These are phyloP conservation scores for Starmerella roubikii DNA, from an alignment of 805 yeast genomes.

Conservation along the genomic window DNA sequence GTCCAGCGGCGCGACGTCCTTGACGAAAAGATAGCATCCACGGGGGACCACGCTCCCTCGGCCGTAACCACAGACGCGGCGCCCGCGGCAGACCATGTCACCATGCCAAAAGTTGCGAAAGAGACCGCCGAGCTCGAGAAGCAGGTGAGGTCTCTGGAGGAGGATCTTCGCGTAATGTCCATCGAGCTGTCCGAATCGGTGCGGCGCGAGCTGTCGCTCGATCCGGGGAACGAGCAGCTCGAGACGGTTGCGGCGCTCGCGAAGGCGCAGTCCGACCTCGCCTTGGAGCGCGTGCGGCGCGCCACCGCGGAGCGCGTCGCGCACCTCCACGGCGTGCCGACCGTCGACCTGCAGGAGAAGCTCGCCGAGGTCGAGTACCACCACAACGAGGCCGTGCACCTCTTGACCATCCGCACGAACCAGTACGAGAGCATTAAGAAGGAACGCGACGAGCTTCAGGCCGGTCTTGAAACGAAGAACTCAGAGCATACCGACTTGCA, in stretches of 20 bases:
- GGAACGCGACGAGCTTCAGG: conserved; percentile 19
- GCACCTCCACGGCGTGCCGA: conserved; percentile 1
- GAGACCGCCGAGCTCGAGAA: conserved; percentile 12
- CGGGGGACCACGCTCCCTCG: background rate
- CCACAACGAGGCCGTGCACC: conserved; percentile 24
- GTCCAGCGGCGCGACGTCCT: background rate
- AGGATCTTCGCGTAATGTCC: conserved; percentile 26
- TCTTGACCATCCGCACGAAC: conserved; percentile 20
- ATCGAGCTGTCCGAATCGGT: conserved; percentile 28
- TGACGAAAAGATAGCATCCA: background rate
- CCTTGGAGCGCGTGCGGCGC: conserved; percentile 25
- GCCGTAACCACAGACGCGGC: background rate
- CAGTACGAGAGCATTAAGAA: conserved; percentile 22
- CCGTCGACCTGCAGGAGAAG: conserved; percentile 5
- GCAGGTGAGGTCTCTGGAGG: conserved; percentile 20
- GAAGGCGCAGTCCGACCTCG: conserved; percentile 22
- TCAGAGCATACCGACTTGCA: conserved; percentile 4
- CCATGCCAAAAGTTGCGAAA: background rate
- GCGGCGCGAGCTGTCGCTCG: conserved; percentile 26
- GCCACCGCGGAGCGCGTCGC: conserved; percentile 18
- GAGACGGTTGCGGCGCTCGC: conserved; percentile 18
- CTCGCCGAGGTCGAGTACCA: conserved; percentile 22
- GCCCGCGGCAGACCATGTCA: background rate
- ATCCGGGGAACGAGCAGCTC: conserved; percentile 2
- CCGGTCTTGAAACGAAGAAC: conserved; percentile 3